Percentiles rank a stretch among this genome's conserved stretches.
These are phyloP conservation scores for Phytophthora quininea DNA, from an alignment of 352 stramenopile genomes.

Conservation along the genomic window DNA sequence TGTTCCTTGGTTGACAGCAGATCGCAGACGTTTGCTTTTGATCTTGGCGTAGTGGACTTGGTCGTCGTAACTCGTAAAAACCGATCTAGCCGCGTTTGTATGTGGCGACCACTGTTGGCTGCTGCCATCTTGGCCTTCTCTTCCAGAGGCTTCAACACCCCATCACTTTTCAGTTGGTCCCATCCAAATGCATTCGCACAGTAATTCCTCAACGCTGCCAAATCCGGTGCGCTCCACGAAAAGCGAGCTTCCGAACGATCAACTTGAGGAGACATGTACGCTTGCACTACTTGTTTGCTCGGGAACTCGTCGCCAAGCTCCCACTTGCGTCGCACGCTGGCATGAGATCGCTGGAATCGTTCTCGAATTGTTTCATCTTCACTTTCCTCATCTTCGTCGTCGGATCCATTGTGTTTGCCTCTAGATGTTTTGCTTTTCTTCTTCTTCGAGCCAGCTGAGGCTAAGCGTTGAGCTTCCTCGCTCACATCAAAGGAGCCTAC, in stretches of 20 bases:
- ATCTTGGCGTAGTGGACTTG: constrained; percentile 95
- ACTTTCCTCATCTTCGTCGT: constrained; percentile 37
- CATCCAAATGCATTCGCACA: constrained; percentile 93
- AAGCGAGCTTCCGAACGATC: constrained; percentile 88
- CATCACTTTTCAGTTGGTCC: constrained; percentile 91
- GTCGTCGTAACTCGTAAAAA: constrained; percentile 97
- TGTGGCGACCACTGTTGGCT: constrained; percentile 27
- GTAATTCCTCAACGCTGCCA: constrained; percentile 85
- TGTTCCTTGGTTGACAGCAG: constrained; percentile 64
- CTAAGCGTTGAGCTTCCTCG: constrained; percentile 57
- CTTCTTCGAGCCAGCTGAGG: constrained; percentile 28
- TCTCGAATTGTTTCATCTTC: constrained; percentile 52
- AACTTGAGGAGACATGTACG: constrained; percentile 93
- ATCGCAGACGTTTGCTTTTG: constrained; percentile 86
- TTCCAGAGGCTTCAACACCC: constrained; percentile 90
- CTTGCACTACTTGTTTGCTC: constrained; percentile 90
- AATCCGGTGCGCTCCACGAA: constrained; percentile 92
- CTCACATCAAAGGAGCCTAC: constrained; percentile 67
- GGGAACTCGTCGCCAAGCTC: constrained; percentile 94
- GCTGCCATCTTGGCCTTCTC: constrained; percentile 50
- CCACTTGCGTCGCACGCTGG: constrained; percentile 91
- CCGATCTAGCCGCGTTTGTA: constrained; percentile 94
- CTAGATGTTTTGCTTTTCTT: constrained; percentile 53
- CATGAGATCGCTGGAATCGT: constrained; percentile 93
- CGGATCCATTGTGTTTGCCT: constrained; percentile 38